Conservation (phyloP, 208 protist genomes). For the Kentomonas sorsogonicus region DNA sequence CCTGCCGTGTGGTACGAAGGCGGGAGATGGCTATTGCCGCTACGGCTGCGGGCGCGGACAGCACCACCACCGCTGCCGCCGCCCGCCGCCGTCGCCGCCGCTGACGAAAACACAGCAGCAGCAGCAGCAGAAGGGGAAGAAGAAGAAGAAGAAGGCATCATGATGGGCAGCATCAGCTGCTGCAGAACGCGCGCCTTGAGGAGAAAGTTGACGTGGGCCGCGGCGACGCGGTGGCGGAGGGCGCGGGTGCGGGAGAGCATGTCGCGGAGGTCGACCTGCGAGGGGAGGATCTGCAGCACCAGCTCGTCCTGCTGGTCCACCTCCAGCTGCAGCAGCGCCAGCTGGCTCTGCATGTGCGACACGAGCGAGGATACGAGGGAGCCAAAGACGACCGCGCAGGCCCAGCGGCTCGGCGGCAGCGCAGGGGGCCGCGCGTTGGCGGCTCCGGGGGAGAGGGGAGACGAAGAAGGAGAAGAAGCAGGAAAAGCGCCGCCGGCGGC, state of each 20-base stretch:
- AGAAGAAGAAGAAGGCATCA: too few species aligned
- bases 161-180: conserved; percentile 57
- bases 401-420: conserved; percentile 11
- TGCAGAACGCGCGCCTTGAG: conserved; percentile 73
- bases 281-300: conserved; percentile 72
- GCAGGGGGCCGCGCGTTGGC: neutral
- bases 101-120: too few species aligned
- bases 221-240: conserved; percentile 43
- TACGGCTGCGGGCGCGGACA: too few species aligned
- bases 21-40: too few species aligned
- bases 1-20: too few species aligned
- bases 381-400: conserved; percentile 48
- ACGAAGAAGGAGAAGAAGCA: too few species aligned
- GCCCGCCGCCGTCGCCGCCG: too few species aligned
- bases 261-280: conserved; percentile 60
- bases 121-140: too few species aligned
- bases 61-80: too few species aligned
- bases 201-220: conserved; percentile 52
- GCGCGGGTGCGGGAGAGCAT: conserved; percentile 50
- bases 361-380: conserved; percentile 50
- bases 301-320: conserved; percentile 76
- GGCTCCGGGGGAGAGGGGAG: neutral
- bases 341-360: conserved; percentile 37
- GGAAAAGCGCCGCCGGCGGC: too few species aligned
- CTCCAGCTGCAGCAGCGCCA: conserved; percentile 44